Evolutionary conservation across 805 yeast genomes (phyloP), one percentile per base, ranked within the genome.

Genomic region (Teunomyces kruisii): DNA sequence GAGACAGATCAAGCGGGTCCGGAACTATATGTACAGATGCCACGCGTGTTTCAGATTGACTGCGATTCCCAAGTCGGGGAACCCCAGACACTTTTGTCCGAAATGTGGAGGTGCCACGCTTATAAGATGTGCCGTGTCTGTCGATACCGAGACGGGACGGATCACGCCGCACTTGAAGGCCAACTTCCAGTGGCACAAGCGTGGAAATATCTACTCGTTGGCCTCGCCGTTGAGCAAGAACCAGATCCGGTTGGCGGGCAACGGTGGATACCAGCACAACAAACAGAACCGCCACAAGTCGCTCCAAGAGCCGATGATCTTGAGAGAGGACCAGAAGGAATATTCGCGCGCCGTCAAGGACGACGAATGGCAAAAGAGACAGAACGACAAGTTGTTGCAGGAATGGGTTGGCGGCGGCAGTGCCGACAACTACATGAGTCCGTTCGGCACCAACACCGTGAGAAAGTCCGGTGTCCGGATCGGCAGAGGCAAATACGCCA

Each of bases 381-480:
- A 88, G 57, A 88, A 88, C 56, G 97, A 91, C 58, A 91, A 91
- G 63, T 73, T 86, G 46, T 70, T 90, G 51, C 83, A 85, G 54
- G 89, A 88, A 56, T 94, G 95, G 85, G 83, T 91, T 41, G 97
- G 97, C 13, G 96, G 96, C n/a, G 94, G 94, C 5, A 82, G 90
- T 43, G 91, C 97, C 43, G 88, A 86, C 66, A 86, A 86, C 55
- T 82, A 83, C 54, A 81, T 86, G 41, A 86, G 96, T 10, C 99
- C 99, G n/a, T 94, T 94, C 53, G 61, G 61, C 43, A 45, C 78
- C 74, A 63, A 56, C 30, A 61, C 61, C 41, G 57, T 68, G 13
- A 62, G 74, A 53, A 73, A 78, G 27, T 77, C 83, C 19, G 83
- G 86, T 27, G 91, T 90, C 15, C 80, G 76, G 48, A 87, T 92